Conservation (phyloP, 371 early-diverging fungal genomes). For the Gilbertella persicaria region DNA sequence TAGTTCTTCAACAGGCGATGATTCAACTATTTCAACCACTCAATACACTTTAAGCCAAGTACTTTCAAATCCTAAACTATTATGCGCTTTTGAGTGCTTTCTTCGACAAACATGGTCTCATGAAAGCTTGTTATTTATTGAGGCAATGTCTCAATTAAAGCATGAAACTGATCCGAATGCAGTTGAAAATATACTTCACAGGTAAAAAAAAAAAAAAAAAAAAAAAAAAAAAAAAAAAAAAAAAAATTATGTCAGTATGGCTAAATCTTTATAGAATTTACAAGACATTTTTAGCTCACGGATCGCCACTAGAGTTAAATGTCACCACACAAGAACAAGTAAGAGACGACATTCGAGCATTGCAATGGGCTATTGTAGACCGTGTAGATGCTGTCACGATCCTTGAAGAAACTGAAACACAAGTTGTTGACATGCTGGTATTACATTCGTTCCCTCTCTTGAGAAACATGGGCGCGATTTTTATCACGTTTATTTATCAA, state of each 20-base stretch:
- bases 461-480: constrained; percentile 1
- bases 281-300: constrained; percentile 27
- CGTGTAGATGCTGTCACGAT: constrained; percentile 25
- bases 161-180: constrained; percentile 25
- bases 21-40: not conserved
- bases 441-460: constrained; percentile 7
- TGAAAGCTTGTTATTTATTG: constrained; percentile 30
- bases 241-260: not conserved
- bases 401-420: constrained; percentile 30
- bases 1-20: constrained; percentile 9
- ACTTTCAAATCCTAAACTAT: constrained; percentile 29
- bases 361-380: constrained; percentile 32
- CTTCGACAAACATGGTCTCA: constrained; percentile 28
- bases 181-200: constrained; percentile 24
- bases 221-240: not conserved
- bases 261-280: constrained; percentile 29
- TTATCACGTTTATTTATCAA: not conserved
- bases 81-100: constrained; percentile 28
- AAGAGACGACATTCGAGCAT: constrained; percentile 21
- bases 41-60: constrained; percentile 24
- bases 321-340: constrained; percentile 32
- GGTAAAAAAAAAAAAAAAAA: constrained; percentile 1
- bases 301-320: constrained; percentile 28
- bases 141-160: constrained; percentile 28
- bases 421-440: constrained; percentile 35